Base-by-base conservation (phyloP, 768 basidiomycete genomes). In the Kwoniella shandongensis region DNA sequence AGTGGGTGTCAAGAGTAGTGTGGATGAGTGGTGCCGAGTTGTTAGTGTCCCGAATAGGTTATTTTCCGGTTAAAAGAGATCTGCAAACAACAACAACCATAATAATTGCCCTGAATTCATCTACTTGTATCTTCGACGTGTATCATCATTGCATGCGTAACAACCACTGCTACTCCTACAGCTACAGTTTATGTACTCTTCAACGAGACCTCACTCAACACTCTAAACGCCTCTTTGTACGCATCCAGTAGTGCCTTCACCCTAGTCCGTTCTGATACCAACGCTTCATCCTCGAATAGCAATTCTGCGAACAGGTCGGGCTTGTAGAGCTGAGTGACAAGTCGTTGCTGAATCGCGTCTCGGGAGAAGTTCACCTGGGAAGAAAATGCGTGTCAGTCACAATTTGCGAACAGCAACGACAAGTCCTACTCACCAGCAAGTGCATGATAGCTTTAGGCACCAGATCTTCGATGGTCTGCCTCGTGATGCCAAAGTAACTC, bases 371-470 rank as follows among this genome's bases (percentile, higher is more conserved):
- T 98, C 73, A 99, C 94, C 61, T 98, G 83, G 67, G 25, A 41
- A 13, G 27, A 23, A 29, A 30, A 3, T 32, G n/a, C 32, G 41
- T 12, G 25, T 25, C 10, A 6, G 48, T 8, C 11, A 10, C 17
- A n/a, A 23, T n/a, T 30, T 12, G 8, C 35, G 17, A 44, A n/a
- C 27, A 32, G 20, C 15, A 46, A 39, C 4, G 10, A 36, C 35
- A 12, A 11, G 38, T 29, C 12, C 7, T 3, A 67, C 69, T 55
- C 46, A 73, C 70, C 35, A 74, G 60, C 22, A 73, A 54, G 79
- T 97, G 94, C 94, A 98, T 97, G 79, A 96, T 88, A 20, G 93
- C 91, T 78, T 99, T 99, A 30, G 96, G 96, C 18, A 99, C 84
- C 54, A 97, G 82, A 76, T 99, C 96, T 65, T 97, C 91, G 62